Base-by-base conservation (phyloP, 257 asterid species). In the Solanum rostratum region DNA sequence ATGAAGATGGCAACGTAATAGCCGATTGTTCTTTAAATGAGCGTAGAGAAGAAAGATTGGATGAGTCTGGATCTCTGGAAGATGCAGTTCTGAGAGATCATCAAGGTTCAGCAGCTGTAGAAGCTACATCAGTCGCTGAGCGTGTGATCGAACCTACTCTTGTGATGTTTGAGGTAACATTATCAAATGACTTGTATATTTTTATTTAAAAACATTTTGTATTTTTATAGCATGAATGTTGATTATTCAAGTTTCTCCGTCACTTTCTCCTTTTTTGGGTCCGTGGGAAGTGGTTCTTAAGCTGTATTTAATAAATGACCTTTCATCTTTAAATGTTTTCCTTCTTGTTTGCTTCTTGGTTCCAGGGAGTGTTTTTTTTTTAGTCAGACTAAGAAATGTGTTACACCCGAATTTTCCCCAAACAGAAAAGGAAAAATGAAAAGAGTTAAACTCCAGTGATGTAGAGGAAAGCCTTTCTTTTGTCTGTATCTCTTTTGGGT, bases 161-260 rank as follows among this genome's bases (percentile, higher is more conserved):
- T 81, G 99, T 97, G 84, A 95, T 97, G 99, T 87, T 97, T 85
- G 99, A 97, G 98, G 99, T 95, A 93, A 89, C 69, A 20, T 65
- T 52, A 76, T 76, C 45, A 76, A 76, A 49, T 27, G 62, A 76
- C 62, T 46, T 15, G 39, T 46, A 14, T 74, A 73, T 43, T 74
- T 70, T 30, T 74, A 14, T 16, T 24, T 41, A 49, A 76, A 27
- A 24, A 18, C 63, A 15, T 50, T 50, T 15, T 15, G 15, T 49
- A 49, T 49, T 76, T 24, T 14, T 49, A 49, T 49, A 76, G 10
- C 18, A 76, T 76, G 45, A 49, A 76, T 27, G 60, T 76, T 76
- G 82, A 49, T 76, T 46, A 27, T 50, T 76, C 62, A 76, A 49
- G 62, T 76, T 53, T 76, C 82, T 76, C 63, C 24, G 37, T 49